A percentile compares a stretch with the other conserved stretches of the same genome.
phyloP scores from a whole-genome alignment of 2,329 filamentous ascomycete species.

The Colletotrichum trifolii region DNA sequence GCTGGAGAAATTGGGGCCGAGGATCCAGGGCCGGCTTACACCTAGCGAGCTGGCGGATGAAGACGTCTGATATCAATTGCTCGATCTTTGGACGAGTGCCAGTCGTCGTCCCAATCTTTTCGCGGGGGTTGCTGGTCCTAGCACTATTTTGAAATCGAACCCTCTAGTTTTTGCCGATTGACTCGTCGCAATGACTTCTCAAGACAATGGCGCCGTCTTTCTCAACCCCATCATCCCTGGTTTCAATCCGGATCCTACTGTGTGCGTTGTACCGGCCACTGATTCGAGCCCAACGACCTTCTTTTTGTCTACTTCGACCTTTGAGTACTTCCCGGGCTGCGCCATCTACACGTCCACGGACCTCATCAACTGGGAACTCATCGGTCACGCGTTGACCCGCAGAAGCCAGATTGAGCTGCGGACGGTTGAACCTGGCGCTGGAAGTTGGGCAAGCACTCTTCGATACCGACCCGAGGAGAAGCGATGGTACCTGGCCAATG shows the following conservation, averaged over 20 bases:
- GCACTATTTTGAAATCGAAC: too few species aligned
- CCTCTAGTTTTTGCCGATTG: neutral
- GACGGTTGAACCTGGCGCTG: conserved; percentile 62
- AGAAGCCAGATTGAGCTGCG: conserved; percentile 63
- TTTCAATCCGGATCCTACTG: conserved; percentile 71
- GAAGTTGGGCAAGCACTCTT: conserved; percentile 60
- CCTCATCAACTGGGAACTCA: conserved; percentile 63
- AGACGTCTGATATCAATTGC: neutral
- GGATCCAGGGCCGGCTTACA: neutral
- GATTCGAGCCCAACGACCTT: conserved; percentile 50
- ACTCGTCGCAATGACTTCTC: neutral
- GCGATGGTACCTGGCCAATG: conserved; percentile 59
- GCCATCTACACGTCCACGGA: conserved; percentile 69
- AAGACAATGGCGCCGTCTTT: conserved; percentile 40
- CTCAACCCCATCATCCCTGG: conserved; percentile 67
- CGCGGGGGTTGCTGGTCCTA: too few species aligned
- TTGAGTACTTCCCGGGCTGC: conserved; percentile 71
- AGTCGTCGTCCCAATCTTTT: neutral
- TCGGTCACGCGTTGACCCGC: conserved; percentile 62
- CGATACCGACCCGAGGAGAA: conserved; percentile 52
- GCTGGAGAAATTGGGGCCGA: conserved; percentile 33
- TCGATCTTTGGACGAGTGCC: neutral
- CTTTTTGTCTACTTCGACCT: conserved; percentile 70
- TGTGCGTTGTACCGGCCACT: conserved; percentile 49
- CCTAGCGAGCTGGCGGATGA: neutral